Conservation (phyloP, 163 green algal genomes). For the Chlamydomonas reinhardtii region DNA sequence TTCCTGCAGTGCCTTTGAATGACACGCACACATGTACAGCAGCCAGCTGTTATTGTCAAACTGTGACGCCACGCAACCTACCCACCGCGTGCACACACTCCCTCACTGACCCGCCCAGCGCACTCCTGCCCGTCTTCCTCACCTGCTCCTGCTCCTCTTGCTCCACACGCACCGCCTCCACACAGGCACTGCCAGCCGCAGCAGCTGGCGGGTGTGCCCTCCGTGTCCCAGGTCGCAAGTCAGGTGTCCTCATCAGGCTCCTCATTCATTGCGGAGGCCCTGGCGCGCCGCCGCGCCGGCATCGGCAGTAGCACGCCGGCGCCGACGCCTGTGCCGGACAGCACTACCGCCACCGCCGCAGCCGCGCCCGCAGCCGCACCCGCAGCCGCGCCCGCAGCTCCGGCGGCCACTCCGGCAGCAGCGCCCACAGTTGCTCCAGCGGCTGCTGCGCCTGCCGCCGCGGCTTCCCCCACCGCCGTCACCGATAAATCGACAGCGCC, state of each 20-base stretch:
- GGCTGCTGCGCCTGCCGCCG: not conserved
- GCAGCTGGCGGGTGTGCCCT: not conserved
- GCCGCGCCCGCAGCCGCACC: no score
- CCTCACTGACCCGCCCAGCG: no score
- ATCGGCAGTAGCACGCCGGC: not conserved
- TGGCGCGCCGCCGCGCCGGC: not conserved
- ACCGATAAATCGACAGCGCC: not conserved
- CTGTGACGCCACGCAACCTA: no score
- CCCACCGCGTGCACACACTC: no score
- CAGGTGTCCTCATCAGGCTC: not conserved
- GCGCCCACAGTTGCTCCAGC: not conserved
- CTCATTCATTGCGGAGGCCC: not conserved
- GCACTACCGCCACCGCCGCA: not conserved
- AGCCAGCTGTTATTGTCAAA: no score
- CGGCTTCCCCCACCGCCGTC: not conserved
- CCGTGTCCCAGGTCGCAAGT: not conserved
- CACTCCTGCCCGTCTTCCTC: not conserved
- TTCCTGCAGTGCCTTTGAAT: no score
- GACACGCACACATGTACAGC: no score
- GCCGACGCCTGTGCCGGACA: no score
- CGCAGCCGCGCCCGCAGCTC: not conserved
- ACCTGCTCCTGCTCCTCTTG: not conserved
- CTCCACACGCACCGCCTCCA: no score
- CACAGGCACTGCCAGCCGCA: not conserved
- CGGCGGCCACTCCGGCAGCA: not conserved